Evolutionary conservation across 2,329 filamentous ascomycete species (phyloP).

Genomic region (Ophiosphaerella narmari): DNA sequence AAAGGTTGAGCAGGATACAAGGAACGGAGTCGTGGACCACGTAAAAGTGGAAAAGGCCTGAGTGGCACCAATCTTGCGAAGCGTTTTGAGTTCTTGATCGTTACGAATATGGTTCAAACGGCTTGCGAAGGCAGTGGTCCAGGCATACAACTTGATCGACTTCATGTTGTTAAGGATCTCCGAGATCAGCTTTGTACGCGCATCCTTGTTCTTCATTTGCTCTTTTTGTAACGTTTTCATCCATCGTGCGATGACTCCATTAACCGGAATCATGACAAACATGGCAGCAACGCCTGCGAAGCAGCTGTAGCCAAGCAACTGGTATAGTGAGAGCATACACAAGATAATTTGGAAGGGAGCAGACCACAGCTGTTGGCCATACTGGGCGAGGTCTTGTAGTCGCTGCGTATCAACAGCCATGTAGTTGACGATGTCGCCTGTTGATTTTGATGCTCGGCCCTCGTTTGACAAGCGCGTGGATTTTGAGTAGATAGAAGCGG

Average conservation of each 20-base stretch:
- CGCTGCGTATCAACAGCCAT: slow-evolving; percentile 99
- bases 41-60: slow-evolving; percentile 97
- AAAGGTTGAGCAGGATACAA: slow-evolving; percentile 97
- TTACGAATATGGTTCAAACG: slow-evolving; percentile 96
- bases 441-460: slow-evolving; percentile 84
- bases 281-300: slow-evolving; percentile 93
- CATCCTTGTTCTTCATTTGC: slow-evolving; percentile 99
- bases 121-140: slow-evolving; percentile 96
- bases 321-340: slow-evolving; percentile 94
- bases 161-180: slow-evolving; percentile 99
- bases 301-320: slow-evolving; percentile 94
- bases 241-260: slow-evolving; percentile 85
- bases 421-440: slow-evolving; percentile 98
- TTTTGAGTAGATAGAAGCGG: slow-evolving; percentile 90
- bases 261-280: slow-evolving; percentile 96
- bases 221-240: slow-evolving; percentile 95
- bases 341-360: slow-evolving; percentile 95
- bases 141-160: slow-evolving; percentile 96
- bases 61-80: slow-evolving; percentile 92
- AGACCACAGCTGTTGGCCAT: slow-evolving; percentile 93
- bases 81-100: slow-evolving; percentile 90
- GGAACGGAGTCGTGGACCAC: slow-evolving; percentile 95
- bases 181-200: slow-evolving; percentile 88
- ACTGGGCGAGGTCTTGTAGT: slow-evolving; percentile 91
- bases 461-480: slow-evolving; percentile 90